Evolutionary conservation across 306 rosid genomes (phyloP), one percentile per base, ranked within the genome.

Genomic region (Cicer bijugum): DNA sequence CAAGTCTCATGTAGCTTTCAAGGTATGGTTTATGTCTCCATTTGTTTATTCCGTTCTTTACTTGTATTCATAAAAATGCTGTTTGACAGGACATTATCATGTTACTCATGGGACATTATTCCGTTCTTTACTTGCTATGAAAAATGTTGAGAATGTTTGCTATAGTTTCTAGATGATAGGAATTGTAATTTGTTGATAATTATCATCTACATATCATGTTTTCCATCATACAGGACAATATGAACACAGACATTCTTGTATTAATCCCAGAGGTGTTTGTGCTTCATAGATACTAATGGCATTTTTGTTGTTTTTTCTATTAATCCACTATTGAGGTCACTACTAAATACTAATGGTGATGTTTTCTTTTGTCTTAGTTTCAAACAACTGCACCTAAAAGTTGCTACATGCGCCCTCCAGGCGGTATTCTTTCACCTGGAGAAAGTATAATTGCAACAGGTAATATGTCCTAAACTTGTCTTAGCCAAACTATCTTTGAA

Each of bases 311-410:
- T 44, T 50, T 16, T 43, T 15, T 28, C 28, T 52, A 15, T 51
- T 12, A 12, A 47, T 70, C 45, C 78, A 33, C 69, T 57, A 10
- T 28, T 35, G 28, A 55, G 56, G 9, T 70, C 64, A 39, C 74
- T 28, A 35, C 71, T 33, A 52, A 78, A 48, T 75, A 59, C 71
- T 62, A 38, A 80, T 40, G 35, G 43, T 74, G 66, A 68, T 70
- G 2, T 71, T 12, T 84, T 80, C 69, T 75, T 75, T 56, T 74
- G 77, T 84, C 77, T 60, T 66, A 93, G 98, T 93, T 93, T 78
- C 98, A 93, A 91, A 93, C 98, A 62, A 93, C 98, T 58, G 98
- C 98, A 16, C 98, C 98, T 39, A 93, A 93, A 88, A 93, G 98
- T 74, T 93, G 98, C 71, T 93, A 88, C 83, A 93, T 93, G 98